Base-by-base conservation (phyloP, 345 rosid species). In the Lumnitzera littorea region DNA sequence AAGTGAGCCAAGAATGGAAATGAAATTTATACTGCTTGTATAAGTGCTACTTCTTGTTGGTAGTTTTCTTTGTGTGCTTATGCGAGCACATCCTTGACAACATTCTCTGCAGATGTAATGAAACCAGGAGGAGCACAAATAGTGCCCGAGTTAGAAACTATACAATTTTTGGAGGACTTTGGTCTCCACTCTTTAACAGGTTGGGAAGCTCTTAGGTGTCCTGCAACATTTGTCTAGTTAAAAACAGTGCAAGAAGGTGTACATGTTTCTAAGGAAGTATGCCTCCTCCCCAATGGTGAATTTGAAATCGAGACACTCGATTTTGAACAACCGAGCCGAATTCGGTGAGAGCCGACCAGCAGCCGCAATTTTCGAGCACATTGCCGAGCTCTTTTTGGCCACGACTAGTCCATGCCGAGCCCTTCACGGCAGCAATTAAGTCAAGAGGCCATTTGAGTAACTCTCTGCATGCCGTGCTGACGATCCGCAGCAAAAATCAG, bases 151-250 rank as follows among this genome's bases (percentile, higher is more conserved):
- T 74, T 70, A 56, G 55, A 61, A 55, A 53, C 72, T 62, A n/a
- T 65, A 17, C 83, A 61, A 62, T 80, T 91, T 62, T 88, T 85
- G 78, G 69, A 83, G 4, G 83, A 73, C 74, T 89, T 91, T 55
- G 92, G 96, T 70, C 85, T 91, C 95, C 98, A 91, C 68, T 89
- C 91, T 70, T 84, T 91, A 53, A 78, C 80, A 54, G 76, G 94
- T 48, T 77, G 83, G 29, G 76, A 53, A 72, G 80, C 95, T 87
- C 54, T 79, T n/a, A n/a, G 88, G 76, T 84, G 82, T 72, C 80
- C 84, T 47, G 58, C 63, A 61, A 64, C 61, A 59, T 79, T 66
- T 51, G 74, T 64, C 68, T 78, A 81, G 71, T 66, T 59, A 41
- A 87, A 69, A 52, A 72, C 70, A 62, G 87, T 62, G 56, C 71